Evolutionary conservation across 768 basidiomycete genomes (phyloP).

Genomic region (Megacollybia marginata): DNA sequence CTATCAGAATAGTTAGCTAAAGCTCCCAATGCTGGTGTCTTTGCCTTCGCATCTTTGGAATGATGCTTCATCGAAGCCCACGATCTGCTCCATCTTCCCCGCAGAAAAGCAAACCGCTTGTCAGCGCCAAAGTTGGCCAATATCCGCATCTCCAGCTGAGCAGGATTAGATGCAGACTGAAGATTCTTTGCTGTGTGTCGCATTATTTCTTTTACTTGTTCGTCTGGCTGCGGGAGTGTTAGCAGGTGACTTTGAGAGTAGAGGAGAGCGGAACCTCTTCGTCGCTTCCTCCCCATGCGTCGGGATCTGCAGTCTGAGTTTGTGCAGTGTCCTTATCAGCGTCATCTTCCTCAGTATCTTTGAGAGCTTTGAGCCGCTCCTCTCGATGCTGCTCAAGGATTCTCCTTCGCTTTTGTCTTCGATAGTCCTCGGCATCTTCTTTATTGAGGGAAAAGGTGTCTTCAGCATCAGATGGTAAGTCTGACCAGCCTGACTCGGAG

Average conservation of each 20-base stretch:
- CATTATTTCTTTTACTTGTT: slow-evolving; percentile 59
- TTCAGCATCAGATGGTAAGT: slow-evolving; percentile 79
- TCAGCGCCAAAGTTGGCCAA: slow-evolving; percentile 80
- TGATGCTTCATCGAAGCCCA: slow-evolving; percentile 41
- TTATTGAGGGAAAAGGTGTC: slow-evolving; percentile 77
- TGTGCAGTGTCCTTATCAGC: slow-evolving; percentile 23
- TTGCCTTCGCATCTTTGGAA: slow-evolving; percentile 7
- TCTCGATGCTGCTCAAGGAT: slow-evolving; percentile 53
- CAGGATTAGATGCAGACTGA: slow-evolving; percentile 63
- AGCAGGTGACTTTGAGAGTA: not conserved
- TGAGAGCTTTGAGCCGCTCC: slow-evolving; percentile 57
- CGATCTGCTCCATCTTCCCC: slow-evolving; percentile 61
- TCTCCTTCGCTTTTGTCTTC: slow-evolving; percentile 58
- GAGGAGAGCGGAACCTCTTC: slow-evolving; percentile 46
- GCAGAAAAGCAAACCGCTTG: slow-evolving; percentile 71
- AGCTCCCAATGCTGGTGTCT: slow-evolving; percentile 32
- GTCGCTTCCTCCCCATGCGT: slow-evolving; percentile 61
- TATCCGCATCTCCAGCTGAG: slow-evolving; percentile 83
- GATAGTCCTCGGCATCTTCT: slow-evolving; percentile 59
- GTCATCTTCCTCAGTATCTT: slow-evolving; percentile 29
- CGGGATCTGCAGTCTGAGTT: slow-evolving; percentile 18
- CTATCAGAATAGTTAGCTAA: slow-evolving; percentile 56
- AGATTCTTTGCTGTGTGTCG: slow-evolving; percentile 66
- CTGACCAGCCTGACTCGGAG: slow-evolving; percentile 58
- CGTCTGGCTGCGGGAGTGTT: slow-evolving; percentile 42